Conservation (phyloP, 2,329 filamentous ascomycete species). For the Colletotrichum kahawae region DNA sequence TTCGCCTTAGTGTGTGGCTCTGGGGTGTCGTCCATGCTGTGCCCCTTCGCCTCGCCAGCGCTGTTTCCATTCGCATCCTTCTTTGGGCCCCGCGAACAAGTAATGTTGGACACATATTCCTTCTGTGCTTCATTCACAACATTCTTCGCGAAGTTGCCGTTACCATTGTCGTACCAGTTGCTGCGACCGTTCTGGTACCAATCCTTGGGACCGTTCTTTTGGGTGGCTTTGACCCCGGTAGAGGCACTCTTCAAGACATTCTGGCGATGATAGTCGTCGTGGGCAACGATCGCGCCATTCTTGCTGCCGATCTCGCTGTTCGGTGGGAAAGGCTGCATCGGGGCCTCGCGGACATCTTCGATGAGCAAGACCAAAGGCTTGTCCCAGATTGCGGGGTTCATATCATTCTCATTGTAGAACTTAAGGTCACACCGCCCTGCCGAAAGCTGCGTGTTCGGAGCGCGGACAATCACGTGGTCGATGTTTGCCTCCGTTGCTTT, state of each 20-base stretch:
- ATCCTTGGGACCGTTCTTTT: not conserved
- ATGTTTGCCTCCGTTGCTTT: conserved; percentile 38
- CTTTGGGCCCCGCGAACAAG: not conserved
- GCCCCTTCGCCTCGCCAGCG: not conserved
- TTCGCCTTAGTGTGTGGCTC: not conserved
- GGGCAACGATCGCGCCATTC: conserved; percentile 27
- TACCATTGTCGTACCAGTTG: not conserved
- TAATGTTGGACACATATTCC: not conserved
- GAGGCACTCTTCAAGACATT: not conserved
- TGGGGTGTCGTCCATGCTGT: not conserved
- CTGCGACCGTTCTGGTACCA: not conserved
- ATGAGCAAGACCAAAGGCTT: conserved; percentile 33
- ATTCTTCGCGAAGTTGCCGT: not conserved
- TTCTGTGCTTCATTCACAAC: not conserved
- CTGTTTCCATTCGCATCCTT: not conserved
- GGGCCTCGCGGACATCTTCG: conserved; percentile 35
- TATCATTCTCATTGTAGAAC: conserved; percentile 12
- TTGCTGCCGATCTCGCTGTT: conserved; percentile 29
- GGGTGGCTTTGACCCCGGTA: not conserved
- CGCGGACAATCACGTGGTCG: conserved; percentile 45
- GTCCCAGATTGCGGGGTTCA: not conserved
- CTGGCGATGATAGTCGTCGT: not conserved
- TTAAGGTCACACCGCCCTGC: conserved; percentile 28
- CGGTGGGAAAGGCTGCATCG: conserved; percentile 42
- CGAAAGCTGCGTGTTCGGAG: conserved; percentile 44